A percentile compares a stretch with the other conserved stretches of the same genome.
Conservation (phyloP, 169 alveolate species). For the Eimeria acervulina region DNA sequence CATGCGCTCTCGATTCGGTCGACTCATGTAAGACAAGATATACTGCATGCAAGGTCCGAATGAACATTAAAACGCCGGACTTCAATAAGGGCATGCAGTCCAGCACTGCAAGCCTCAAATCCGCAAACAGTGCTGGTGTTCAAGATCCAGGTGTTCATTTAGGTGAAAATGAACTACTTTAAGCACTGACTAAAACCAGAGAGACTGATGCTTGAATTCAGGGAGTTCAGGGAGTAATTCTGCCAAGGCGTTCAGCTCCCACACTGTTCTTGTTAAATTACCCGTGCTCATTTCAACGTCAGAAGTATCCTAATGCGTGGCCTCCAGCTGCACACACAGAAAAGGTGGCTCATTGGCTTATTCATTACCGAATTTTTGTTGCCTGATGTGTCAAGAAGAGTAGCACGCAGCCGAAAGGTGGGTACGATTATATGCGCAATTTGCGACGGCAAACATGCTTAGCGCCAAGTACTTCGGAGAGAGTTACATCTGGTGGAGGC, state of each 20-base stretch:
- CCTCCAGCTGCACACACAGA: conserved; percentile 42
- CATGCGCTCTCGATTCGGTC: not conserved
- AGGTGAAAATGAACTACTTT: not conserved
- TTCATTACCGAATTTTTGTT: not conserved
- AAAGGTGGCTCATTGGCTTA: not conserved
- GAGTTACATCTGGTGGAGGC: not conserved
- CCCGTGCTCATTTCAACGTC: not conserved
- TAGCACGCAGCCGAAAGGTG: not conserved
- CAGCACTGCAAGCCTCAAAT: not conserved
- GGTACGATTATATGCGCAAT: not conserved
- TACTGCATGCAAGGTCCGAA: not conserved
- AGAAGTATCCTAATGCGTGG: conserved; percentile 14
- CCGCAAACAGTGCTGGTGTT: not conserved
- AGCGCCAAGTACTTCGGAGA: not conserved
- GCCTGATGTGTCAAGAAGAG: not conserved
- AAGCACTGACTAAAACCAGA: not conserved
- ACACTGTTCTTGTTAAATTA: not conserved
- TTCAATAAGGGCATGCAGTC: not conserved
- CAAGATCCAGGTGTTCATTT: not conserved
- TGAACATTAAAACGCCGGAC: not conserved
- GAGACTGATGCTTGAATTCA: too few relatives aligned
- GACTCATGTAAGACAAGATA: not conserved
- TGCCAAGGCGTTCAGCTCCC: not conserved
- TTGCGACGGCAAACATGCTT: not conserved
- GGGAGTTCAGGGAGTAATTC: not conserved